Evolutionary conservation across 2,329 filamentous ascomycete genomes (phyloP), one percentile per base, ranked within the genome.

Genomic region (Fusarium liriodendri): DNA sequence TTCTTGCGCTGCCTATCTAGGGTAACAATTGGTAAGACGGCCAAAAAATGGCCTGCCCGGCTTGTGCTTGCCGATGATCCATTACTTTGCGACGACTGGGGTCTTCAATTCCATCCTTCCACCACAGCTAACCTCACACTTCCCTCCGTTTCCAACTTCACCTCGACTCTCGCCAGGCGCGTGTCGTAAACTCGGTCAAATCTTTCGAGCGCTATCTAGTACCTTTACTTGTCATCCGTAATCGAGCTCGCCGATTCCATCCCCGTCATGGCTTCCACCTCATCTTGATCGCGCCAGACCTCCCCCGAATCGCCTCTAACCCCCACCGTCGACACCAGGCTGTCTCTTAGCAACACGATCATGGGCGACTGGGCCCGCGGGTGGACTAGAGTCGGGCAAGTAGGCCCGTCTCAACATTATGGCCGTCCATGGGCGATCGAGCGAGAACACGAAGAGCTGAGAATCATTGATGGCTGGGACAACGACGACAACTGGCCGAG

Each of bases 321-420:
- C 32, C n/a, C 38, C 47, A 33, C 18, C 54, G 14, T 40, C 70
- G 22, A 57, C 29, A 54, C 55, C 22, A 25, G 11, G n/a, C 40
- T 40, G 6, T 22, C 27, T 38, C 11, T 40, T 22, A 7, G 32
- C 42, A 37, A 16, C 35, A 33, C 27, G 55, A 71, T 20, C 9
- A 82, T 82, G 81, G 74, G 73, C 55, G 79, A 82, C 67, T 76
- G 78, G 71, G 66, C 69, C 29, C 72, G 75, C 62, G 80, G 78
- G 66, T 82, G 81, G 81, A 81, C 79, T 47, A 80, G 77, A 45
- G 78, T 82, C 54, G 80, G 81, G 62, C 78, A 79, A 62, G 66
- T 71, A 54, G 71, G 71, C 29, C 71, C 71, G 29, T 70, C 66
- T 50, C 76, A 74, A 22, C 62, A 64, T 18, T 75, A 76, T 60